Evolutionary conservation across 2,329 filamentous ascomycete species (phyloP).

Genomic region (Trichoderma arundinaceum): DNA sequence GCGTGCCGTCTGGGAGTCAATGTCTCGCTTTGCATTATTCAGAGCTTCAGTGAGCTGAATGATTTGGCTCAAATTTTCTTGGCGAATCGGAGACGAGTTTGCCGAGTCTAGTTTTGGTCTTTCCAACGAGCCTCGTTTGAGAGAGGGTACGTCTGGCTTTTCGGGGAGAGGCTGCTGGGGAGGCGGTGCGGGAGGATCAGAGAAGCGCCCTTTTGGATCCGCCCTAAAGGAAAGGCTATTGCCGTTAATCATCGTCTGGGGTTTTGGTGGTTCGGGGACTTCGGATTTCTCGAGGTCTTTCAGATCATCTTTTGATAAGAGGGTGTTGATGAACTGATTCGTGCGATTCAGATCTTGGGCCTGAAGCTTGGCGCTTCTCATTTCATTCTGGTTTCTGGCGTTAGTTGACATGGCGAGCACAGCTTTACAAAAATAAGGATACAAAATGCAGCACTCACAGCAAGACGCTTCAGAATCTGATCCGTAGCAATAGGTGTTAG

Average conservation of each 20-base stretch:
- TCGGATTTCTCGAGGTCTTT: slow-evolving; percentile 63
- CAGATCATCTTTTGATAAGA: slow-evolving; percentile 74
- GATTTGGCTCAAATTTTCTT: slow-evolving; percentile 72
- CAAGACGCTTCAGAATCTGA: slow-evolving; percentile 77
- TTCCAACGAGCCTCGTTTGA: slow-evolving; percentile 79
- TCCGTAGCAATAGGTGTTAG: slow-evolving; percentile 90
- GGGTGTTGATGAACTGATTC: slow-evolving; percentile 76
- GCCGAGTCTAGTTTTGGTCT: slow-evolving; percentile 64
- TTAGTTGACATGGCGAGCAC: slow-evolving; percentile 34
- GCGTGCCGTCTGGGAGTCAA: slow-evolving; percentile 79
- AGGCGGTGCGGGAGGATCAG: slow-evolving; percentile 89
- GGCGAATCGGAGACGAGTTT: slow-evolving; percentile 63
- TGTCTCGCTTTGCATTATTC: slow-evolving; percentile 81
- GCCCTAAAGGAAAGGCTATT: slow-evolving; percentile 63
- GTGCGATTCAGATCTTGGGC: slow-evolving; percentile 84
- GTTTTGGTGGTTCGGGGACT: slow-evolving; percentile 54
- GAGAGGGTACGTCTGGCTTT: slow-evolving; percentile 79
- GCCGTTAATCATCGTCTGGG: slow-evolving; percentile 56
- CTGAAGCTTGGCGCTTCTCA: slow-evolving; percentile 87
- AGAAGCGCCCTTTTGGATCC: slow-evolving; percentile 84
- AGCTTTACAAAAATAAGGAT: neutral
- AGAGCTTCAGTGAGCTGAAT: slow-evolving; percentile 84
- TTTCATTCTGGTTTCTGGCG: slow-evolving; percentile 69
- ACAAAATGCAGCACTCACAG: slow-evolving; percentile 40
- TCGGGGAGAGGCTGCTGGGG: slow-evolving; percentile 92